Evolutionary conservation across 1,284 basidiomycete species (phyloP), one percentile per base, ranked within the genome.

Genomic region (Irpex lacteus): DNA sequence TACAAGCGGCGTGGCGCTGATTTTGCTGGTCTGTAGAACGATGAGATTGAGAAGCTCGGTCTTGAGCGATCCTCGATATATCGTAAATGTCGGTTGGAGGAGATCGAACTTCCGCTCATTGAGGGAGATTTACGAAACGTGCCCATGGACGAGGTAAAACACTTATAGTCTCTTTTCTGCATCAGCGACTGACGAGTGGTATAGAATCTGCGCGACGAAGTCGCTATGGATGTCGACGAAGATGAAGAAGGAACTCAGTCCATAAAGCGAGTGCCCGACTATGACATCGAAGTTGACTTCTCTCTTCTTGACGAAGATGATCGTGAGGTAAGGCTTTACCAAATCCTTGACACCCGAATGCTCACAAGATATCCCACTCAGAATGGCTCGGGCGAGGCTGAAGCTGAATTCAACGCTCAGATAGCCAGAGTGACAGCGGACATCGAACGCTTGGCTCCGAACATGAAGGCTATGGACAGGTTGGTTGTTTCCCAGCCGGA

Each of bases 401-500:
- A 89, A 8, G 84, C 89, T 15, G 87, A 92, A 69, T 85, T 96
- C 47, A 94, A 98, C 68, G 82, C 86, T n/a, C 82, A 86, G 52
- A 90, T 98, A 56, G 72, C 83, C 7, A 91, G 90, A 70, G 78
- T 96, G 55, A 87, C 82, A 64, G 78, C 83, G 4, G 96, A 99
- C 67, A 95, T 99, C 62, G 96, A 98, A 72, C 87, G 88, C 61
- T 93, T 98, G 89, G 92, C 94, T 3, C 97, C 98, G 13, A 98
- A 98, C 76, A 86, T 98, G 86, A 98, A 98, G 75, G 96, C 96
- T 0, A 91, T 96, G 67, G 95, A 98, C 66, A 83, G 89, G 87
- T 91, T 60, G 49, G 85, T 60, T 5, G 2, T 19, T 11, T 18
- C 26, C 5, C 32, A 63, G 15, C 54, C 62, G 26, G 67, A 62